A percentile compares a stretch with the other conserved stretches of the same genome.
Conservation (phyloP, 2,329 filamentous ascomycete genomes). For the Penicillium brevicompactum region DNA sequence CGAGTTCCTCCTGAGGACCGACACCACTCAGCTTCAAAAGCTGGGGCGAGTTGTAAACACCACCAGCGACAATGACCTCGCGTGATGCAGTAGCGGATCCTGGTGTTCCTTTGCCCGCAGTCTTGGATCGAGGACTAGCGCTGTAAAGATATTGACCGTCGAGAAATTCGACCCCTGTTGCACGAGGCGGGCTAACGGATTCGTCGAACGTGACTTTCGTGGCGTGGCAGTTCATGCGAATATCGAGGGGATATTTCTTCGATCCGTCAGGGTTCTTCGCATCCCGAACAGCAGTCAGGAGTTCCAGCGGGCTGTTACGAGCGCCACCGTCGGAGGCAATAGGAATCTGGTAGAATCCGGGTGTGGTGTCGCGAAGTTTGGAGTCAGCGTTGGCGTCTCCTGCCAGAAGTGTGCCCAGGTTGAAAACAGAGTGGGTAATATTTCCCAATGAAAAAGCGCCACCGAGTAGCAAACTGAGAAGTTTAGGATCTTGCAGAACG, state of each 20-base stretch:
- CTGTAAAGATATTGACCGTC: slow-evolving; percentile 51
- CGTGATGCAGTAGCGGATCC: slow-evolving; percentile 46
- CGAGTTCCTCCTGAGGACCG: slow-evolving; percentile 57
- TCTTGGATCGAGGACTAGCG: slow-evolving; percentile 44
- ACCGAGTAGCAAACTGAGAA: slow-evolving; percentile 56
- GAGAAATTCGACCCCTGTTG: slow-evolving; percentile 54
- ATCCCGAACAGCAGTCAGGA: slow-evolving; percentile 34
- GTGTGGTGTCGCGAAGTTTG: slow-evolving; percentile 48
- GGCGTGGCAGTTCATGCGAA: slow-evolving; percentile 52
- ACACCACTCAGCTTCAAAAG: slow-evolving; percentile 67
- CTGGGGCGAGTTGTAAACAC: slow-evolving; percentile 66
- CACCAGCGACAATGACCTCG: slow-evolving; percentile 52
- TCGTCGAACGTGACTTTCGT: slow-evolving; percentile 51
- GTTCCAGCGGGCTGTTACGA: slow-evolving; percentile 43
- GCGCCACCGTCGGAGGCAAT: slow-evolving; percentile 39
- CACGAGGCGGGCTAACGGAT: slow-evolving; percentile 39
- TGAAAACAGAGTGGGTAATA: slow-evolving; percentile 42
- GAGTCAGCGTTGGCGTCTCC: slow-evolving; percentile 57
- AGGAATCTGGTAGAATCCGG: slow-evolving; percentile 62
- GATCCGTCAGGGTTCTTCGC: slow-evolving; percentile 26
- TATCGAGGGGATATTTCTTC: slow-evolving; percentile 57
- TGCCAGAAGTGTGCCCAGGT: slow-evolving; percentile 50
- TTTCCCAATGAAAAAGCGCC: slow-evolving; percentile 57
- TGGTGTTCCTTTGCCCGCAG: slow-evolving; percentile 32
- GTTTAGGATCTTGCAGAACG: slow-evolving; percentile 54